phyloP scores from a whole-genome alignment of 176 grass and related monocot genomes.

The Musa itinerans region DNA sequence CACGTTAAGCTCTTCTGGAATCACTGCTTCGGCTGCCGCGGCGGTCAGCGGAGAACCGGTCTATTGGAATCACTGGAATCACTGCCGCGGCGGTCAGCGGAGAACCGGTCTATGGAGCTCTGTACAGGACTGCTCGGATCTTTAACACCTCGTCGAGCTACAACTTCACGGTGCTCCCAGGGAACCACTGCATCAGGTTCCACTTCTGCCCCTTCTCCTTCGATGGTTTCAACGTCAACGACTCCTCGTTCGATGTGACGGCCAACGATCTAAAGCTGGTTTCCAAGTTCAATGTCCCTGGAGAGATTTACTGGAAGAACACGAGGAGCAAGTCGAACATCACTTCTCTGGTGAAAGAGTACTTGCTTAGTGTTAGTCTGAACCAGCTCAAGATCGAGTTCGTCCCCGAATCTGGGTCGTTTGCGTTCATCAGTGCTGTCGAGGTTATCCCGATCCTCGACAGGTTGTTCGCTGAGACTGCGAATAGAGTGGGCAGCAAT shows the following conservation, averaged over 20 bases:
- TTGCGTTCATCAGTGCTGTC: constrained; percentile 22
- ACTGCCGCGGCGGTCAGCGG: background rate
- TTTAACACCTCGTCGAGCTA: constrained; percentile 21
- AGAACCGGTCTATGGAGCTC: constrained; percentile 5
- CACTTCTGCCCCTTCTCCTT: constrained; percentile 19
- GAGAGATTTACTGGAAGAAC: constrained; percentile 25
- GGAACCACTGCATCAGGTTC: constrained; percentile 16
- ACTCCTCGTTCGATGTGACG: constrained; percentile 12
- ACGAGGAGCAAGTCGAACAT: constrained; percentile 2
- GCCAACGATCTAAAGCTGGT: constrained; percentile 20
- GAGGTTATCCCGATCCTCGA: constrained; percentile 7
- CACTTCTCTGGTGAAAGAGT: constrained; percentile 15
- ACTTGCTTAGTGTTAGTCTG: background rate
- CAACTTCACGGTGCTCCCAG: constrained; percentile 10
- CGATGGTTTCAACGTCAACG: background rate
- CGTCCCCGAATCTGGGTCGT: constrained; percentile 12
- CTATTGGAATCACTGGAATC: constrained; percentile 14
- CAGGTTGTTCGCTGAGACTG: background rate
- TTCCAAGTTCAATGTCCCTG: constrained; percentile 15
- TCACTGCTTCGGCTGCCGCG: background rate
- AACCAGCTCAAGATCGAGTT: constrained; percentile 17
- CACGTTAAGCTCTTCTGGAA: constrained; percentile 6
- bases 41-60: background rate
- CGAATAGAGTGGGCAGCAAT: constrained; percentile 5
- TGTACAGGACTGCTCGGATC: constrained; percentile 21